Evolutionary conservation across 371 early-diverging fungal species (phyloP).

Genomic region (Funneliformis caledonium): DNA sequence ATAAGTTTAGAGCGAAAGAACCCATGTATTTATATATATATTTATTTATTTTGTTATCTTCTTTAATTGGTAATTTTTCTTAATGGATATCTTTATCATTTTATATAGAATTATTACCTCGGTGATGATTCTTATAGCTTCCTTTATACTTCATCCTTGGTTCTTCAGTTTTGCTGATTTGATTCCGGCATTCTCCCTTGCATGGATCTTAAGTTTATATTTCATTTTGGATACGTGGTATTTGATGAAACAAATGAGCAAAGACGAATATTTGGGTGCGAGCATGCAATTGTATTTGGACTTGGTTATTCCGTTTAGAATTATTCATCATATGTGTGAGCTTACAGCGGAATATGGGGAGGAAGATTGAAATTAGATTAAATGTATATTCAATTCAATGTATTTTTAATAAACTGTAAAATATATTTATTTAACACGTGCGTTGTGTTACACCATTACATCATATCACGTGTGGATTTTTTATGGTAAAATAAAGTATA

Average conservation of each 20-base stretch:
- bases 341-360: slow-evolving; percentile 10
- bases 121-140: not conserved
- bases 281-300: slow-evolving; percentile 34
- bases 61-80: not conserved
- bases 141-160: not conserved
- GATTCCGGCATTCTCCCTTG: slow-evolving; percentile 6
- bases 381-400: too few relatives aligned
- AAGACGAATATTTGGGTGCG: slow-evolving; percentile 29
- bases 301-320: slow-evolving; percentile 31
- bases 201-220: not conserved
- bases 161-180: slow-evolving; percentile 11
- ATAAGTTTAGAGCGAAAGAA: slow-evolving; percentile 21
- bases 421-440: too few relatives aligned
- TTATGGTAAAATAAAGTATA: too few relatives aligned
- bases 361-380: not conserved
- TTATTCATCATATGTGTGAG: slow-evolving; percentile 37
- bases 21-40: not conserved
- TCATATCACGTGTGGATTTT: too few relatives aligned
- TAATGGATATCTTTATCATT: not conserved
- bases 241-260: slow-evolving; percentile 31
- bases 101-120: not conserved
- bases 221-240: slow-evolving; percentile 34
- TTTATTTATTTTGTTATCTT: not conserved
- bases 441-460: too few relatives aligned
- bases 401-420: too few relatives aligned